Base-by-base conservation (phyloP, 139 green algal genomes). In the Marvania coccoides region DNA sequence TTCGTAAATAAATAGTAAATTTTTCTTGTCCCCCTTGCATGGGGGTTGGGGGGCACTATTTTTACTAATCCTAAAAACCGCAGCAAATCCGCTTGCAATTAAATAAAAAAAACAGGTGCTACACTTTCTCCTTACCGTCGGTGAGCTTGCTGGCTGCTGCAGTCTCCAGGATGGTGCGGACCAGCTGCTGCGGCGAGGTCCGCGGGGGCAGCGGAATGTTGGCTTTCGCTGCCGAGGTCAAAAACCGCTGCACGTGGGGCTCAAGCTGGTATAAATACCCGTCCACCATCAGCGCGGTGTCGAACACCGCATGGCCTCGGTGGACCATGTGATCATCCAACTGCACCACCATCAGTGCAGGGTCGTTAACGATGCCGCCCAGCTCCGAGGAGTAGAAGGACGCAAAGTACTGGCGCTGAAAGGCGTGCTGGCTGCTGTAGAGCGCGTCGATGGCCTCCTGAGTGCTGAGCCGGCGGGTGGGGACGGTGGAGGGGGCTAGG, bases 321-420 rank as follows among this genome's bases (percentile, higher is more conserved):
- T 94, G 83, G 10, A 93, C 72, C 76, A 96, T 85, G 70, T 95
- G 88, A 70, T 98, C 93, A 69, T 97, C 89, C 14, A 95, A 62
- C 55, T 81, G 74, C 28, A 94, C 54, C 4, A 88, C 47, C 81
- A 95, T 91, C 15, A 88, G 65, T 6, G 70, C 76, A 0, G 90
- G 86, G 29, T 96, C 77, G 2, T 78, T 91, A 0, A 87, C 69
- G 30, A 96, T 94, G 60, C 87, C 90, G 29, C 83, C 82, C n/a
- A 92, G 58, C 48, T 89, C 81, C 38, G 63, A 86, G 30, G 75
- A 87, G 73, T 86, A 96, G 67, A 96, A 93, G 15, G 90, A 64
- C 2, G 58, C 40, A 39, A 47, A 67, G n/a, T 13, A 19, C 9
- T 33, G 12, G 15, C 65, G 58, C 64, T 78, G 57, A 33, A 12